Evolutionary conservation across 2,329 filamentous ascomycete species (phyloP).

Genomic region (Dactylonectria macrodidyma): DNA sequence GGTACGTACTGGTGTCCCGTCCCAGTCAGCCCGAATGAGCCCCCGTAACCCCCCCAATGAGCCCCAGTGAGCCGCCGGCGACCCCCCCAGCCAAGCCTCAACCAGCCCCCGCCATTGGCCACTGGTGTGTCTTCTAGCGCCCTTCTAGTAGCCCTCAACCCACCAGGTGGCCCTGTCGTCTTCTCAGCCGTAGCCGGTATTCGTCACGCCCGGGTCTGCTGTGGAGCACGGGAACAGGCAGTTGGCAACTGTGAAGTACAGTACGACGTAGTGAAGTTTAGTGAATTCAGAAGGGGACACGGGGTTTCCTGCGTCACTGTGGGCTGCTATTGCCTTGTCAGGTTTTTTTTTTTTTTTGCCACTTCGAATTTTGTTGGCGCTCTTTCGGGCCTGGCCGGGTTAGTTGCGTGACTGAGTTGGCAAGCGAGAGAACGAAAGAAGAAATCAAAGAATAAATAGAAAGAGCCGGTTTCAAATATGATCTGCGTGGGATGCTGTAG

Average conservation of each 20-base stretch:
- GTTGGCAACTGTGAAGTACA: conserved; percentile 3
- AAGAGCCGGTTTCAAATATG: not conserved
- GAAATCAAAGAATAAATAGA: not conserved
- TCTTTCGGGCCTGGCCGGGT: conserved; percentile 24
- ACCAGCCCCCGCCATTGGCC: conserved; percentile 34
- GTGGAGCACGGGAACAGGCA: conserved; percentile 17
- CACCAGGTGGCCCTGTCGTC: conserved; percentile 23
- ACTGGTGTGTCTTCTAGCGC: conserved; percentile 46
- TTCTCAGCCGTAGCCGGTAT: conserved; percentile 22
- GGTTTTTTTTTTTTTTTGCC: conserved; percentile 12
- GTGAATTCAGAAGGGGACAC: not conserved
- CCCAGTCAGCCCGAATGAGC: conserved; percentile 6
- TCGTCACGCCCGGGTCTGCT: conserved; percentile 15
- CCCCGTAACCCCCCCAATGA: conserved; percentile 8
- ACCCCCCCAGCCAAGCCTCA: conserved; percentile 27
- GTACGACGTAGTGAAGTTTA: not conserved
- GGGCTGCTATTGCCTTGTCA: conserved; percentile 16
- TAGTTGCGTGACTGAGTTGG: conserved; percentile 24
- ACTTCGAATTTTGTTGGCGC: conserved; percentile 21
- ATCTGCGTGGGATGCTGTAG: not conserved
- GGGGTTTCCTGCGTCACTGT: conserved; percentile 20
- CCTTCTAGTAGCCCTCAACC: conserved; percentile 44
- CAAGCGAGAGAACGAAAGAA: not conserved
- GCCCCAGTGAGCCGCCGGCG: conserved; percentile 19
- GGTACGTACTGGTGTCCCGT: not conserved